These are phyloP conservation scores for Trichosanthes truncata DNA, from an alignment of 306 rosid genomes.

Conservation along the genomic window DNA sequence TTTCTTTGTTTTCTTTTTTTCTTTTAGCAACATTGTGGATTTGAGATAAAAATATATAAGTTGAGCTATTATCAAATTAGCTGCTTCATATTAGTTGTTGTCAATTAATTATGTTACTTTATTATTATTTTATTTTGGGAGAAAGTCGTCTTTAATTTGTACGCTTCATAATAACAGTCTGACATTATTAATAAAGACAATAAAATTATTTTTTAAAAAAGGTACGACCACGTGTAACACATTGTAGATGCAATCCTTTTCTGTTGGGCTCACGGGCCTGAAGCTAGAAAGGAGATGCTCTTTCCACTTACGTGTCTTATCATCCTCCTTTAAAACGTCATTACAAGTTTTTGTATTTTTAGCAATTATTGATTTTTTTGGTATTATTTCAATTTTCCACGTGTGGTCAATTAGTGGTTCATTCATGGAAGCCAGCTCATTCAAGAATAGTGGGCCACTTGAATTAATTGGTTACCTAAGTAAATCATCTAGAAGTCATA, in stretches of 20 bases:
- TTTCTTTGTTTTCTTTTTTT: too few species aligned
- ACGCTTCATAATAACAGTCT: neutral
- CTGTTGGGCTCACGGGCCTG: neutral
- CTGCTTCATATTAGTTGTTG: too few species aligned
- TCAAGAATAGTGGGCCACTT: neutral
- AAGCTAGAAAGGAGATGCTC: neutral
- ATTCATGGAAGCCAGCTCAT: constrained; percentile 1
- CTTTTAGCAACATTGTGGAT: too few species aligned
- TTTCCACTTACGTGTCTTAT: neutral
- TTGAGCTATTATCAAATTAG: too few species aligned
- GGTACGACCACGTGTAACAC: neutral
- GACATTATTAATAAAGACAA: neutral
- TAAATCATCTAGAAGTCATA: neutral
- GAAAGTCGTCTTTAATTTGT: too few species aligned
- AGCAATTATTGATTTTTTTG: neutral
- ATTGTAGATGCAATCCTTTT: neutral
- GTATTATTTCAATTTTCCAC: neutral
- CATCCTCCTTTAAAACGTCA: neutral
- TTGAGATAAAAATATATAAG: too few species aligned
- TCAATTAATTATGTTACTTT: too few species aligned
- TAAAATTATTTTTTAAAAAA: neutral
- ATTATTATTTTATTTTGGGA: too few species aligned
- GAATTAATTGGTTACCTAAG: neutral
- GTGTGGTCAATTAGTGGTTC: neutral
- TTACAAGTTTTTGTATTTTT: neutral